These are phyloP conservation scores for Trichoderma gracile DNA, from an alignment of 2,329 filamentous ascomycete species.

Conservation along the genomic window DNA sequence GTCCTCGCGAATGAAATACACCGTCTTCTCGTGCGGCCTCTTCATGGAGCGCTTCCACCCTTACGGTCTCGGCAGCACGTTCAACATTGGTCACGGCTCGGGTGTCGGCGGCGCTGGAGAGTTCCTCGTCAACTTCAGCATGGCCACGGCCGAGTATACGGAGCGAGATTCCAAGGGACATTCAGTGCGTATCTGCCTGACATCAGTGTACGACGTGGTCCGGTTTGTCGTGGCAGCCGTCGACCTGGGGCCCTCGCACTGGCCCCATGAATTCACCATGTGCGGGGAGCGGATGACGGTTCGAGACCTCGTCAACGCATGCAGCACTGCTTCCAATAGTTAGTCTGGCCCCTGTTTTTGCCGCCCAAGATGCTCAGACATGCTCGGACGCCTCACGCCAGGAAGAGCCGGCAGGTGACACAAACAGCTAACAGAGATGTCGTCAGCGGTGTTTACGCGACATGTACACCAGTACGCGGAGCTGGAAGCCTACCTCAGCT, in stretches of 20 bases:
- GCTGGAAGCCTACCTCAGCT: conserved; percentile 43
- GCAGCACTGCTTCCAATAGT: conserved; percentile 53
- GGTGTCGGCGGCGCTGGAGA: conserved; percentile 59
- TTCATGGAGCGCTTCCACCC: conserved; percentile 75
- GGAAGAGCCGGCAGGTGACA: conserved; percentile 12
- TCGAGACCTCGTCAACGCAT: conserved; percentile 56
- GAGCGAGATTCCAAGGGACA: conserved; percentile 53
- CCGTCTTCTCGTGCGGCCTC: conserved; percentile 71
- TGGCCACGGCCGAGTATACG: conserved; percentile 60
- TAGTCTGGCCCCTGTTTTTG: conserved; percentile 28
- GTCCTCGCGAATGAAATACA: conserved; percentile 61
- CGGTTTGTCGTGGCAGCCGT: conserved; percentile 70
- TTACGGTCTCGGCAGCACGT: conserved; percentile 59
- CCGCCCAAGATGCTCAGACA: conserved; percentile 23
- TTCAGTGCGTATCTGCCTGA: conserved; percentile 63
- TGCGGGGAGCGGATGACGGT: conserved; percentile 65
- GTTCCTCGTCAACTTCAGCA: conserved; percentile 65
- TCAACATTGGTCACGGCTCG: conserved; percentile 59
- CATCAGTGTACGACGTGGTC: conserved; percentile 68
- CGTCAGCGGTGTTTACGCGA: conserved; percentile 44
- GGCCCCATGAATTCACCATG: conserved; percentile 70
- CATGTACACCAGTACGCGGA: conserved; percentile 44
- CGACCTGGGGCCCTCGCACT: conserved; percentile 59
- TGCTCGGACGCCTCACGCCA: neutral
- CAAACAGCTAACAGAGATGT: conserved; percentile 17